Conservation (phyloP, 1,139 yeast genomes). For the Pichiaceae sp. region DNA sequence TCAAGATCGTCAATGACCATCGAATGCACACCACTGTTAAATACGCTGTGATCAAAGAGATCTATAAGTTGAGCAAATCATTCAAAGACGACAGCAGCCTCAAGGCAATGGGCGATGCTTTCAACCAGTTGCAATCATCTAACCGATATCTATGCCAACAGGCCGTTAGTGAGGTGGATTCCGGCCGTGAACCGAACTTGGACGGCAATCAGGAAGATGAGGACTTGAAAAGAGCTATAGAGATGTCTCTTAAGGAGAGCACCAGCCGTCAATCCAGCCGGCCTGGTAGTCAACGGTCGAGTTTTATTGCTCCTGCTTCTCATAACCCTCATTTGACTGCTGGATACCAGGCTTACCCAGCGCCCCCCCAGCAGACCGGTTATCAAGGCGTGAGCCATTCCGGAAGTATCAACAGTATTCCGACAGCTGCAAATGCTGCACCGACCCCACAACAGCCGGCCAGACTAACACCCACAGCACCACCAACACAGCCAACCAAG, state of each 20-base stretch:
- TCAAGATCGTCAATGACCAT: slow-evolving; percentile 46
- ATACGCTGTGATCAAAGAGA: slow-evolving; percentile 53
- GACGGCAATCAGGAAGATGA: slow-evolving; percentile 56
- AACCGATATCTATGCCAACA: slow-evolving; percentile 37
- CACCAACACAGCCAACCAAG: slow-evolving; percentile 3
- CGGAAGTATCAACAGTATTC: neutral
- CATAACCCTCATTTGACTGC: neutral
- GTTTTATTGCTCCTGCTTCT: neutral
- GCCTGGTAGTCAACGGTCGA: neutral
- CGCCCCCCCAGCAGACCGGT: neutral
- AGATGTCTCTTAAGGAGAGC: slow-evolving; percentile 61
- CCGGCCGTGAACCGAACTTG: slow-evolving; percentile 10
- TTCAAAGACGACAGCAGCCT: slow-evolving; percentile 68
- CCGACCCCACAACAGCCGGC: neutral
- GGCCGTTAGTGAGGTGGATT: slow-evolving; percentile 19
- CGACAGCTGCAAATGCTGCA: slow-evolving; percentile 1
- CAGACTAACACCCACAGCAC: neutral
- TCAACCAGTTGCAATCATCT: slow-evolving; percentile 32
- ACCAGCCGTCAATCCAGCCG: slow-evolving; percentile 15
- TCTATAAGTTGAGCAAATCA: slow-evolving; percentile 52
- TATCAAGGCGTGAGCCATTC: neutral
- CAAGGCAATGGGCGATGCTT: slow-evolving; percentile 59
- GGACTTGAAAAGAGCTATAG: slow-evolving; percentile 71
- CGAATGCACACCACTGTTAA: slow-evolving; percentile 64
- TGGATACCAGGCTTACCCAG: neutral